Evolutionary conservation across 2,329 filamentous ascomycete genomes (phyloP).

Genomic region (Cryphonectria parasitica): DNA sequence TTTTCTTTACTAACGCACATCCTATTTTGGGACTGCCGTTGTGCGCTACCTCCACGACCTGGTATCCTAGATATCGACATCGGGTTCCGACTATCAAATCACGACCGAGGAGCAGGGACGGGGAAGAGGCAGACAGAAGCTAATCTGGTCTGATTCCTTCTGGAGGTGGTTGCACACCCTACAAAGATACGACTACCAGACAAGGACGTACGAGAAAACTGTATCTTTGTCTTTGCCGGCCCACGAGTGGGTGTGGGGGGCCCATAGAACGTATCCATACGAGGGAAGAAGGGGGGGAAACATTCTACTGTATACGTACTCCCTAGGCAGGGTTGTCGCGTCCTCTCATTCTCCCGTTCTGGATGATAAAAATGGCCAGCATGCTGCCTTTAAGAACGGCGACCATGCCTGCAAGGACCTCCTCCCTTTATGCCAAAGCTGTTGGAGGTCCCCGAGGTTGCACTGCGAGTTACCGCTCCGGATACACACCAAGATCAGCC

Average conservation of each 20-base stretch:
- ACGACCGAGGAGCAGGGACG: constrained; percentile 5
- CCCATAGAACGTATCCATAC: not conserved
- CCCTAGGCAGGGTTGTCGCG: not conserved
- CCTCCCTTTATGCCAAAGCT: not conserved
- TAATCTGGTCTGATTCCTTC: not conserved
- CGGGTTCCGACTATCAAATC: constrained; percentile 25
- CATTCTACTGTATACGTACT: not conserved
- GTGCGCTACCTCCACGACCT: not conserved
- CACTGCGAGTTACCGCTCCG: not conserved
- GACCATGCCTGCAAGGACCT: constrained; percentile 4
- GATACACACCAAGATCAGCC: constrained; percentile 6
- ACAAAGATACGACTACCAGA: not conserved
- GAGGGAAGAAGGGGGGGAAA: not conserved
- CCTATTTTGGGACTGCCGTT: not conserved
- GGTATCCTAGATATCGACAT: not conserved
- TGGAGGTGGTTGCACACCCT: not conserved
- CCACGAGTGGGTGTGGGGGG: not conserved
- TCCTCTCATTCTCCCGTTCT: not conserved
- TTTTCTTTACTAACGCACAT: not conserved
- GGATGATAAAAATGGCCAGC: constrained; percentile 6
- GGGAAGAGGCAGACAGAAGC: not conserved
- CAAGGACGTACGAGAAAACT: not conserved
- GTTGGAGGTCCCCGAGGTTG: not conserved
- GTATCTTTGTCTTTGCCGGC: not conserved
- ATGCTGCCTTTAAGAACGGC: constrained; percentile 13